Evolutionary conservation across 805 yeast species (phyloP), one percentile per base, ranked within the genome.

Genomic region (Metschnikowia proteae): DNA sequence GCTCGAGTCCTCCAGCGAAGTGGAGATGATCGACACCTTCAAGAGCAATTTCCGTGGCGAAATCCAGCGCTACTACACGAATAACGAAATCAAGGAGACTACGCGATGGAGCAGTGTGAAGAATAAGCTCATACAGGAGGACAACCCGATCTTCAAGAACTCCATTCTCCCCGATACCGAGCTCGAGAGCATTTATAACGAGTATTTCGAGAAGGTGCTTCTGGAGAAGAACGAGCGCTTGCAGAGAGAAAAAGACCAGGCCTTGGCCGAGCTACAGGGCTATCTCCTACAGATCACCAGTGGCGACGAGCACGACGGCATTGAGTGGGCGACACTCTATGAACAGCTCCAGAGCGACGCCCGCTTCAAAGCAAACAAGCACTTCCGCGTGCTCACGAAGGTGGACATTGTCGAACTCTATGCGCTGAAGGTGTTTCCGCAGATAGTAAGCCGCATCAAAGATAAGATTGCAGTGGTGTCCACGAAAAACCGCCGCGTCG

Each of bases 31-130:
- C 35, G 83, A 80, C 38, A 76, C 75, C 47, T 84, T 84, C 61
- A 76, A 77, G 56, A 61, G 63, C 2, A 81, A 80, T n/a, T 84
- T 84, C 57, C 46, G 65, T 11, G 61, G 71, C 10, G 73, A 83
- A 43, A 61, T 86, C 38, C 60, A 68, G 23, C 62, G 62, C 5
- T 68, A 74, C 44, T 53, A 58, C 22, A 41, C 54, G 9, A 46
- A 52, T 23, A 65, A 69, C 0, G 67, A 73, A n/a, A 66, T 87
- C 27, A 70, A 70, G 17, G 75, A 79, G 53, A 77, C 73, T 47
- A 80, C 92, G 0, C 67, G 86, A 36, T 88, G 96, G 96, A 57
- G 62, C 30, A 77, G 84, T 0, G 70, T 79, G 0, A 80, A 76
- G 49, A 67, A 67, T n/a, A 33, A 55, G 17, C 46, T 76, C 47